Evolutionary conservation across 2,329 filamentous ascomycete genomes (phyloP), one percentile per base, ranked within the genome.

Genomic region (Torrubiellomyces zombiae): DNA sequence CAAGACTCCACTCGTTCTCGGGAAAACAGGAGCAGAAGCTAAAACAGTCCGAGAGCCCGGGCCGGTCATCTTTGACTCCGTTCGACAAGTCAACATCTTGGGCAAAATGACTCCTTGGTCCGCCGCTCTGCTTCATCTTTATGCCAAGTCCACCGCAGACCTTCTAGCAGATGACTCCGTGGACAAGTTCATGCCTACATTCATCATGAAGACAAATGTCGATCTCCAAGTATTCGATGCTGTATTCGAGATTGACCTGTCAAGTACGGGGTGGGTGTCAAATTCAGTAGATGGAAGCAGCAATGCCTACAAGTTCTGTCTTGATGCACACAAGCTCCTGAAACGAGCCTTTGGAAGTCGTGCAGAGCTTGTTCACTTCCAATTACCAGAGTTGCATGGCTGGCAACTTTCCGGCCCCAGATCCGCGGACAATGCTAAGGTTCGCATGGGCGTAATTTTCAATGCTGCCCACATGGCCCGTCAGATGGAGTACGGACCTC

Each of bases 81-180:
- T 59, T 14, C 66, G 78, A 33, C 67, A 72, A 16, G 56, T 91
- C 28, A 98, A 98, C 38, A 42, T 95, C 12, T 55, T 92, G 5
- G 94, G 75, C 55, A 94, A 93, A 50, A 92, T 94, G 78, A 77
- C 72, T 1, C 53, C 69, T 9, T 93, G 78, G 75, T 89, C 85
- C 7, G 91, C 85, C 36, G 55, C 56, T 14, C 50, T 75, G 29
- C 59, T 98, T 21, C 72, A 72, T 23, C 64, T 74, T 26, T 75
- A 93, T 43, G 82, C 86, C 20, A 69, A 62, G 32, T 62, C 68
- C 21, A 86, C 83, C 0, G 56, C 89, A 14, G 63, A 68, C 12
- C 73, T 83, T 41, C 62, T 95, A 7, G 76, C 76, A 29, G 73
- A 89, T 40, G 67, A 68, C 23, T 55, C 67, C 3, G 67, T 72